Conservation (phyloP, 1,284 basidiomycete species). For the Tremellales sp. region DNA sequence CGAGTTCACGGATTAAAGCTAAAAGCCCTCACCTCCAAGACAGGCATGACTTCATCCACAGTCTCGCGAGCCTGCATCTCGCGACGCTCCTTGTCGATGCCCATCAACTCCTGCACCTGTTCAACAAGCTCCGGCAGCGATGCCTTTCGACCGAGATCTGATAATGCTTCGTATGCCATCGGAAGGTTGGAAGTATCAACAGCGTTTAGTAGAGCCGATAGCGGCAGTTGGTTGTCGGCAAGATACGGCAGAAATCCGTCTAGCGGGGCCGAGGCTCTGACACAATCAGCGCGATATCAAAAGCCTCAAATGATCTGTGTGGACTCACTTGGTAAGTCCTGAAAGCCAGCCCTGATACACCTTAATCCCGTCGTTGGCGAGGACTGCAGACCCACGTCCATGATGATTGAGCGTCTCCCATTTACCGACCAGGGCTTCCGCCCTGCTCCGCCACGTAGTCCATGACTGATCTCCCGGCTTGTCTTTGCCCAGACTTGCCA, state of each 20-base stretch:
- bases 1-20: background rate
- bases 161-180: constrained; percentile 26
- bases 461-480: constrained; percentile 3
- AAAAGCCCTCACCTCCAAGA: constrained; percentile 26
- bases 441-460: constrained; percentile 21
- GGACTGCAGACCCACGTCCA: constrained; percentile 4
- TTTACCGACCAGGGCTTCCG: constrained; percentile 19
- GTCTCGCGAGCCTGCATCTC: constrained; percentile 23
- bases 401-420: constrained; percentile 30
- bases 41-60: constrained; percentile 35
- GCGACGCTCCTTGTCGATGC: constrained; percentile 24
- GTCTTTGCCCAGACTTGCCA: constrained; percentile 21
- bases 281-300: background rate
- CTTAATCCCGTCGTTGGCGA: constrained; percentile 34
- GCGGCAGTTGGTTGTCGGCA: constrained; percentile 10
- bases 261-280: constrained; percentile 27
- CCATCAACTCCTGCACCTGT: constrained; percentile 21
- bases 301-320: background rate
- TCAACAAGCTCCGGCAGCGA: constrained; percentile 15
- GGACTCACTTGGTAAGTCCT: constrained; percentile 35
- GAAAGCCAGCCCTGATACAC: constrained; percentile 45
- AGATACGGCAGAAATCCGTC: constrained; percentile 33
- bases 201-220: constrained; percentile 17
- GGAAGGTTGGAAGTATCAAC: constrained; percentile 27
- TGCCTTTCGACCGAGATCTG: constrained; percentile 16